A percentile compares a stretch with the other conserved stretches of the same genome.
Conservation (phyloP, 306 rosid genomes). For the Acmispon strigosus region DNA sequence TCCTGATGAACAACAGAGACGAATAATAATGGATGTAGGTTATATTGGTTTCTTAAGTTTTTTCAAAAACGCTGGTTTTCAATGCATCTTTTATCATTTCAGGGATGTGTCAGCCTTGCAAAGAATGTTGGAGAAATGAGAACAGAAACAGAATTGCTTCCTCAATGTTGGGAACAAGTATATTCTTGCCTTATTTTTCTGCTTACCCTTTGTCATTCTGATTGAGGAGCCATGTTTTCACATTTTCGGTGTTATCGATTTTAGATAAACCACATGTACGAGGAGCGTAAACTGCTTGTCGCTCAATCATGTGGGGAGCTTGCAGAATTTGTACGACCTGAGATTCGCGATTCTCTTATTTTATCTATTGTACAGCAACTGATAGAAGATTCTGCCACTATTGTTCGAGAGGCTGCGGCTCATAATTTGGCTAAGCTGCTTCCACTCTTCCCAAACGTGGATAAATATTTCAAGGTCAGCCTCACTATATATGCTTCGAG, state of each 20-base stretch:
- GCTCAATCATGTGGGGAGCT: conserved; percentile 97
- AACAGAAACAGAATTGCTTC: conserved; percentile 95
- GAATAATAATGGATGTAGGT: conserved; percentile 91
- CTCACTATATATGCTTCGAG: conserved; percentile 98
- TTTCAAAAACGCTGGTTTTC: background rate
- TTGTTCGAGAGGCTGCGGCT: conserved; percentile 95
- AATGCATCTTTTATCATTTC: conserved; percentile 25
- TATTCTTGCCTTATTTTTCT: conserved; percentile 12
- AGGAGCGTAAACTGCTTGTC: conserved; percentile 94
- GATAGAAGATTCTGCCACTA: conserved; percentile 81
- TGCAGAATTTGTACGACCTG: conserved; percentile 83
- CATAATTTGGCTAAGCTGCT: conserved; percentile 93
- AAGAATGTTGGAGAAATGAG: conserved; percentile 96
- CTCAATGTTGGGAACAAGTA: conserved; percentile 99
- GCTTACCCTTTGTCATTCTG: conserved; percentile 7
- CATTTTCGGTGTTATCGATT: conserved; percentile 13
- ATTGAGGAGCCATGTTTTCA: background rate
- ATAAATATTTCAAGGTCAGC: conserved; percentile 99
- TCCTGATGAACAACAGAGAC: conserved; percentile 90
- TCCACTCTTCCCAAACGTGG: conserved; percentile 80
- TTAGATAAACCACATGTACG: conserved; percentile 89
- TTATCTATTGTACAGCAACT: conserved; percentile 90
- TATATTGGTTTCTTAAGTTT: conserved; percentile 9
- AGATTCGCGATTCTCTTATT: conserved; percentile 92
- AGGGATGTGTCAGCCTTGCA: conserved; percentile 95